Base-by-base conservation (phyloP, 345 rosid species). In the Moringa oleifera region DNA sequence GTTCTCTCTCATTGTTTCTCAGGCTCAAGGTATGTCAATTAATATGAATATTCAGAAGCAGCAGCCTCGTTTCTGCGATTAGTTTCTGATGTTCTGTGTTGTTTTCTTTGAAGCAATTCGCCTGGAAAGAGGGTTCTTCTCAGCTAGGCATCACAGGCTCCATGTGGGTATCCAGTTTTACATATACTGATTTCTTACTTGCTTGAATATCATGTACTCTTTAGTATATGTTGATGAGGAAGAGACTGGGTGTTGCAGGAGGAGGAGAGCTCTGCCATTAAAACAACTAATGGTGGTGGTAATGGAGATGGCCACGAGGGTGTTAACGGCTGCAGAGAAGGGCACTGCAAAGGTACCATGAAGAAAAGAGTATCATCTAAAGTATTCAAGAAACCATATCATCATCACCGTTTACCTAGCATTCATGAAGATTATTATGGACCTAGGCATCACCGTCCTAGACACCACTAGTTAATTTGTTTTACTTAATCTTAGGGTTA, bases 401-500 rank as follows among this genome's bases (percentile, higher is more conserved):
- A 73, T 55, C 69, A 70, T 50, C 59, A 33, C 11, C 37, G 58
- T 59, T 55, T 77, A 51, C 89, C 89, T 46, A 73, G 66, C 72
- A 69, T 85, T 62, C 86, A 88, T 20, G 87, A 85, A 79, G 86
- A 88, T 71, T 83, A 85, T 58, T 65, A 60, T 65, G 87, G 89
- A 57, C 86, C 91, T 62, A 81, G 83, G 61, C 67, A 60, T 19
- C 89, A 85, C 75, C 77, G 71, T 56, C 74, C 85, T 46, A 76
- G 60, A 33, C 89, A 83, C 70, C 84, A 83, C 50, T 81, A 71
- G 37, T 33, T n/a, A n/a, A n/a, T n/a, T n/a, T n/a, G n/a, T n/a
- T n/a, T n/a, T n/a, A n/a, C n/a, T n/a, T n/a, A n/a, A n/a, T n/a
- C n/a, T n/a, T n/a, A n/a, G n/a, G n/a, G n/a, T n/a, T n/a, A n/a